A percentile compares a stretch with the other conserved stretches of the same genome.
Evolutionary conservation across 805 yeast species (phyloP).

Genomic region (Pichia sporocuriosa): DNA sequence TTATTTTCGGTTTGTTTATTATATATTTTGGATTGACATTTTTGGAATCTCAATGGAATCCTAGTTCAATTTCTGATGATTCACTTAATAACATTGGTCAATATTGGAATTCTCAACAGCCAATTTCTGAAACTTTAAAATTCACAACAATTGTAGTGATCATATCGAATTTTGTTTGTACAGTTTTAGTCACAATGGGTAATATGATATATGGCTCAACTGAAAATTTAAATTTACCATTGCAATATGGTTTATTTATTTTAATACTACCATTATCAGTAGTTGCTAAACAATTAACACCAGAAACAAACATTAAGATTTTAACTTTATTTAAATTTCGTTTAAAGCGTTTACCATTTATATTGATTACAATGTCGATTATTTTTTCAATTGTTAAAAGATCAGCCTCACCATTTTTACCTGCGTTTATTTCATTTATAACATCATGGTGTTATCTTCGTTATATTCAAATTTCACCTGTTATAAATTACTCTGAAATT

Average conservation of each 20-base stretch:
- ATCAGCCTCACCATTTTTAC: slow-evolving; percentile 46
- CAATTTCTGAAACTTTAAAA: slow-evolving; percentile 37
- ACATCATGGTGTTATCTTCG: slow-evolving; percentile 73
- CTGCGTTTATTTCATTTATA: slow-evolving; percentile 53
- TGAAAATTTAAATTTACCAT: slow-evolving; percentile 36
- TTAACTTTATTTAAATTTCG: slow-evolving; percentile 29
- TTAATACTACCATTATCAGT: slow-evolving; percentile 49
- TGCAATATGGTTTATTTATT: slow-evolving; percentile 44
- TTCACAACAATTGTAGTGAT: slow-evolving; percentile 49
- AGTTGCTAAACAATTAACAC: slow-evolving; percentile 51
- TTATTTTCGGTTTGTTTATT: slow-evolving; percentile 33
- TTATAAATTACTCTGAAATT: slow-evolving; percentile 18
- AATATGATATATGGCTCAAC: slow-evolving; percentile 34
- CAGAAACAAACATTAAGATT: slow-evolving; percentile 47
- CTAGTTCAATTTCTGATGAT: slow-evolving; percentile 7
- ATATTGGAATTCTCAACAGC: slow-evolving; percentile 13
- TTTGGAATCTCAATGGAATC: slow-evolving; percentile 45
- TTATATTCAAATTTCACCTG: slow-evolving; percentile 53
- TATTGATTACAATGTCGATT: slow-evolving; percentile 11
- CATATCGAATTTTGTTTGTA: slow-evolving; percentile 48
- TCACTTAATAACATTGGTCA: not conserved
- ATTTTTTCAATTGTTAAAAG: slow-evolving; percentile 31
- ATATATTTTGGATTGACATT: slow-evolving; percentile 38
- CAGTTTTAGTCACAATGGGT: slow-evolving; percentile 22
- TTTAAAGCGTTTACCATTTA: slow-evolving; percentile 17